Conservation (phyloP, 306 rosid genomes). For the Albizia julibrissin region DNA sequence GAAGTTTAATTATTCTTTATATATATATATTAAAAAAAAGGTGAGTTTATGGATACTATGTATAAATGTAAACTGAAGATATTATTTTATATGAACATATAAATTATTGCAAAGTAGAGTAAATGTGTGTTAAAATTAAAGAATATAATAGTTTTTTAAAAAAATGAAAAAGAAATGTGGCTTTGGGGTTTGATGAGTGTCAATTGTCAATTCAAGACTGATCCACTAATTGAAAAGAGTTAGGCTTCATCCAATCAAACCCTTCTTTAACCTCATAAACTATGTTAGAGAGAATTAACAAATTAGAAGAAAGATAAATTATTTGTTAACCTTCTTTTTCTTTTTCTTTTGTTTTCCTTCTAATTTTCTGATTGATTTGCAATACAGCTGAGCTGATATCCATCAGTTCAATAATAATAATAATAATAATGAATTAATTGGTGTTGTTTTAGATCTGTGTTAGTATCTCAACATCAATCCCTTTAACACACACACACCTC, state of each 20-base stretch:
- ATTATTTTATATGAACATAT: neutral
- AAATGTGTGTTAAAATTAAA: neutral
- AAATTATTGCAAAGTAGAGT: neutral
- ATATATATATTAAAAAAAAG: neutral
- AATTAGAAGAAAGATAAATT: neutral
- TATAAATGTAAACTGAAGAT: neutral
- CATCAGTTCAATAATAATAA: neutral
- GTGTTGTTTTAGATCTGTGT: neutral
- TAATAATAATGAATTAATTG: neutral
- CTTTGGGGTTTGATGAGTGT: slow-evolving; percentile 1
- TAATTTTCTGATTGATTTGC: neutral
- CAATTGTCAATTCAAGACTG: slow-evolving; percentile 5
- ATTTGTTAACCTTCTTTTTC: neutral
- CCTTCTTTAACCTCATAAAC: neutral
- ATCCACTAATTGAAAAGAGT: neutral
- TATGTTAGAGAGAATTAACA: neutral
- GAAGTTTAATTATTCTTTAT: neutral
- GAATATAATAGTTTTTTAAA: neutral
- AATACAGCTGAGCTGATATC: neutral
- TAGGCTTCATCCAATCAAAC: slow-evolving; percentile 6
- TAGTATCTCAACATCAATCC: slow-evolving; percentile 10
- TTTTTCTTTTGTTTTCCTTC: neutral
- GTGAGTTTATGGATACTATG: neutral
- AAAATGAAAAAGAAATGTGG: neutral
- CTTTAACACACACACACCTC: neutral